phyloP scores from a whole-genome alignment of 2,329 filamentous ascomycete species.

The Hymenotorrendiella dingleyae region DNA sequence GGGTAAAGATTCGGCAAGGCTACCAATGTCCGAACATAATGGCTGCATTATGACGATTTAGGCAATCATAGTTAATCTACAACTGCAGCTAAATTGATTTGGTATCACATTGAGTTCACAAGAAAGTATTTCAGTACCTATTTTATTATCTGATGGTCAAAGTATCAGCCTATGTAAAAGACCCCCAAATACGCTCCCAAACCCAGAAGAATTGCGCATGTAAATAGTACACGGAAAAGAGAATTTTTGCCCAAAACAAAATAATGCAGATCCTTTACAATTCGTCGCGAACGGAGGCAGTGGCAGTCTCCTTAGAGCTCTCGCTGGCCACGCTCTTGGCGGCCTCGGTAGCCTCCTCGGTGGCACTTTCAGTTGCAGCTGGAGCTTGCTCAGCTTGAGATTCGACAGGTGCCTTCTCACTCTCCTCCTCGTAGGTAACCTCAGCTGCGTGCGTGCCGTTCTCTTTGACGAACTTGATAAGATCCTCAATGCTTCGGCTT shows the following conservation, averaged over 20 bases:
- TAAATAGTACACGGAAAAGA: slow-evolving; percentile 24
- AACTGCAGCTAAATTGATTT: neutral
- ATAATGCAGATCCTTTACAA: slow-evolving; percentile 49
- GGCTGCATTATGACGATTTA: no score
- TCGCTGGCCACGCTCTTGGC: slow-evolving; percentile 43
- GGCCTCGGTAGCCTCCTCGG: slow-evolving; percentile 39
- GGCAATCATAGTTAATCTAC: no score
- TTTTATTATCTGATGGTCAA: slow-evolving; percentile 12
- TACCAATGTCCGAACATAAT: no score
- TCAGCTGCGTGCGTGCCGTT: slow-evolving; percentile 86
- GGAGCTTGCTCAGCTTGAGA: slow-evolving; percentile 35
- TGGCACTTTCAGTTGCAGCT: slow-evolving; percentile 32
- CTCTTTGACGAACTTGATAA: slow-evolving; percentile 88
- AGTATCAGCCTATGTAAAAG: slow-evolving; percentile 6
- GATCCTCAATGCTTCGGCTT: slow-evolving; percentile 82
- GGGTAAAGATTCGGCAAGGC: no score
- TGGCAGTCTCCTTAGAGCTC: slow-evolving; percentile 41
- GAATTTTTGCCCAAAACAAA: slow-evolving; percentile 9
- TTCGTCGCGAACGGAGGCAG: slow-evolving; percentile 58
- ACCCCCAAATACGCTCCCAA: slow-evolving; percentile 6
- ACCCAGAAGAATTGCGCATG: no score
- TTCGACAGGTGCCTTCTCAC: slow-evolving; percentile 35
- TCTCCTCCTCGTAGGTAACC: slow-evolving; percentile 51
- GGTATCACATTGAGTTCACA: neutral
- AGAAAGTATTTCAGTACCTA: neutral